Evolutionary conservation across 306 rosid genomes (phyloP), one percentile per base, ranked within the genome.

Genomic region (Abrus precatorius): DNA sequence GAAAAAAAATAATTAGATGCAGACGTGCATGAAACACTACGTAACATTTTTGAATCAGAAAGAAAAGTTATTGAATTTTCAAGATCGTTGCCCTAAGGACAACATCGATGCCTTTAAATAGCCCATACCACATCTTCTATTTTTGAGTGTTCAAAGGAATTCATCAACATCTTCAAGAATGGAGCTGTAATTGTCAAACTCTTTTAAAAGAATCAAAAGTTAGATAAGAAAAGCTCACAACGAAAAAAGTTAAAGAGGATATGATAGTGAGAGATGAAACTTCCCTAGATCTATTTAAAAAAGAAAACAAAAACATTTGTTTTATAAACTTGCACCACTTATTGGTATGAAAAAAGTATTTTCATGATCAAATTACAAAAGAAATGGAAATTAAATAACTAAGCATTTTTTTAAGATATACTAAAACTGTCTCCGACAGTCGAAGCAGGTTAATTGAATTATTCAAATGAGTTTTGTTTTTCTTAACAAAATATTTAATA

Each of bases 141-240:
- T 50, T 53, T 73, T 53, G 0, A 11, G 27, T 12, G 40, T 32
- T 52, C 60, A 53, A 62, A 53, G 67, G 61, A 80, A 72, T 71
- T 71, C 66, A 61, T 49, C 9, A 54, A 55, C 75, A 64, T 32
- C 56, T 9, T 69, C 45, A 53, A 80, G 29, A 79, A 70, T 47
- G 54, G 75, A 64, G 33, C 62, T 10, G 60, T 74, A 30, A 32
- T 29, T 54, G 75, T 65, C 68, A 29, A 54, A 54, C 52, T 34
- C 80, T 74, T 73, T 81, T 74, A 65, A 65, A 66, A 54, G 70
- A 67, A 14, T 14, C 12, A 65, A 81, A 80, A 81, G 80, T 20
- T 65, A 54, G 75, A 73, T 43, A 81, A 73, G 80, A 65, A 65
- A 80, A 74, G 70, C 80, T 36, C 62, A 69, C 34, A 70, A 69